Base-by-base conservation (phyloP, 106 monocot genomes). In the Agapanthus africanus region DNA sequence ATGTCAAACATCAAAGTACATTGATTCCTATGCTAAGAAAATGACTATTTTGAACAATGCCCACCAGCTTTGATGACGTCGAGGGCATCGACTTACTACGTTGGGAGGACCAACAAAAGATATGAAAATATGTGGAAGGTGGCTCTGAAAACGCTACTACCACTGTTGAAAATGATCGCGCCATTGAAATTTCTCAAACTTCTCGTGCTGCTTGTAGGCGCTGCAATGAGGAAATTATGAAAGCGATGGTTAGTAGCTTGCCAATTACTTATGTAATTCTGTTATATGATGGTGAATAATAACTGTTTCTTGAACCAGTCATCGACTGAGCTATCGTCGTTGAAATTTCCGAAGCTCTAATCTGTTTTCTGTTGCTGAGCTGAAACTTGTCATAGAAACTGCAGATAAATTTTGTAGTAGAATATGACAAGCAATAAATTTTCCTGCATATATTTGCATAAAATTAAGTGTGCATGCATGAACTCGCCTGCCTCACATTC, bases 31-130 rank as follows among this genome's bases (percentile, higher is more conserved):
- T n/a, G n/a, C n/a, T n/a, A n/a, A n/a, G 1, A 37, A 63, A 2
- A 38, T 72, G 47, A 38, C 25, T 52, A 9, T 70, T 39, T 40
- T n/a, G 28, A 34, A 70, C 39, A 21, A 37, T 76, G 15, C 54
- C 80, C n/a, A 31, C 42, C 77, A 97, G 97, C 23, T 40, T 79
- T 67, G 87, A 89, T 82, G 89, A 97, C 71, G 87, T 97, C 46
- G 92, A 97, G 71, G 91, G 97, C 50, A 30, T 87, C 51, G 97
- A 97, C 73, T 72, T 82, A 54, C 82, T 97, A 66, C 78, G 91
- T 14, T 97, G 97, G 97, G 92, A 92, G 7, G 97, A 97, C 78
- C 97, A 97, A 77, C 78, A 97, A 38, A 84, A 83, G 67, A 73
- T 97, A 76, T 76, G 74, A 54, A 84, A 80, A 23, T 90, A 97